Evolutionary conservation across 306 rosid species (phyloP), one percentile per base, ranked within the genome.

Genomic region (Prosopis cineraria): DNA sequence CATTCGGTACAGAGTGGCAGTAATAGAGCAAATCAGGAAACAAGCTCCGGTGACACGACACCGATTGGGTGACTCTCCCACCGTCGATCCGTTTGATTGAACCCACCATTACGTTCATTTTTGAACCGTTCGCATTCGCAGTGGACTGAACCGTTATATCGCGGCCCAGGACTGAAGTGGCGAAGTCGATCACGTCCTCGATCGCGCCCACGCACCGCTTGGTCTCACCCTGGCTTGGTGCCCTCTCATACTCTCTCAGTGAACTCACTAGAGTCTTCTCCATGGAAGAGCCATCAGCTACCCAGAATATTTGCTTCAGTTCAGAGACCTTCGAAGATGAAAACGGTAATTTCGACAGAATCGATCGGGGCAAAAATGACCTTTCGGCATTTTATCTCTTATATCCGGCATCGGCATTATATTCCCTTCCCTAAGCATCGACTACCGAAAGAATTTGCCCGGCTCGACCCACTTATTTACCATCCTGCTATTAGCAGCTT

Each of bases 1-100:
- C 98, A 67, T 86, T 91, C 0, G 97, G 98, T 1, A 94, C 98
- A 0, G 98, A 94, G 85, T 94, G 98, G 40, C 98, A 94, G 53
- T 94, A 94, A 29, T 91, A 91, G 1, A 94, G 84, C 24, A 94
- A 72, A 77, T 91, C 91, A 2, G 98, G 97, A 27, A 87, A 94
- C 78, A 91, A 41, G 64, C 94, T 94, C 81, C 91, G 97, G 10
- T 94, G 98, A 31, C 97, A 94, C 0, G 96, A 94, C 3, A 94
- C 98, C 0, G 98, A 91, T 25, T 82, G 29, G 0, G 96, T 94
- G 9, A 89, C 89, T 29, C 70, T 85, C 0, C 98, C 98, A 17
- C 91, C 93, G 56, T 94, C 83, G 27, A 91, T 84, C 4, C 88
- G 89, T 3, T 71, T 86, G 39, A 94, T 89, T 2, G 47, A 30